Base-by-base conservation (phyloP, 495 filamentous ascomycete species). In the Thozetella sp. region DNA sequence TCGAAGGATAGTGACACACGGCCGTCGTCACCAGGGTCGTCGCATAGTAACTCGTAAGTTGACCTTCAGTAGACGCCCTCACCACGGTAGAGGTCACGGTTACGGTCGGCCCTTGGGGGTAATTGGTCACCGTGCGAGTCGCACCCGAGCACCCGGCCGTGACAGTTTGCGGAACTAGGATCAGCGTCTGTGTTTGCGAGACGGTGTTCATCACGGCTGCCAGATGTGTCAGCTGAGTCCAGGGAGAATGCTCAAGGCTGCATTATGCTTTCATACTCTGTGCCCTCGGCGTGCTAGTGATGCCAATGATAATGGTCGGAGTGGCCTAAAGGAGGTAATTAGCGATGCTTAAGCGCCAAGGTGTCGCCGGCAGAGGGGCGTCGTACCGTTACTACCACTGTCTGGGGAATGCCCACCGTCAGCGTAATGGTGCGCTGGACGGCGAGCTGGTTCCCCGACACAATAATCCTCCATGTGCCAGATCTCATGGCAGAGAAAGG, bases 401-500 rank as follows among this genome's bases (percentile, higher is more conserved):
- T 76, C 34, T 71, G 53, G 1, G 74, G 72, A 1, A 61, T 58
- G 23, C 73, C 76, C 9, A 66, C 68, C 19, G 68, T 74, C 15
- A 79, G 59, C 19, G 65, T 66, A 54, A 79, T 68, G 4, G 63
- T 68, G 43, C 76, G 72, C 59, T 79, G 76, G 46, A 73, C 66
- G 9, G 72, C 70, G 30, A 79, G 68, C 53, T 72, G 71, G 25
- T 60, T 45, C 15, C 76, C 76, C 15, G 69, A 59, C 24, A 79
- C 61, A 20, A 76, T 66, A 40, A 79, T 79, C 62, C 62, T 77
- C 67, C 75, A 79, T 51, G 62, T 54, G 11, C 76, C 76, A 0
- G 76, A 75, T 25, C 53, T 53, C 73, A 79, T 79, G 20, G 65
- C 64, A 15, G 76, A 77, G 61, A 67, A 77, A 10, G 67, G 70